These are phyloP conservation scores for Plenodomus biglobosus DNA, from an alignment of 2,329 filamentous ascomycete genomes.

Conservation along the genomic window DNA sequence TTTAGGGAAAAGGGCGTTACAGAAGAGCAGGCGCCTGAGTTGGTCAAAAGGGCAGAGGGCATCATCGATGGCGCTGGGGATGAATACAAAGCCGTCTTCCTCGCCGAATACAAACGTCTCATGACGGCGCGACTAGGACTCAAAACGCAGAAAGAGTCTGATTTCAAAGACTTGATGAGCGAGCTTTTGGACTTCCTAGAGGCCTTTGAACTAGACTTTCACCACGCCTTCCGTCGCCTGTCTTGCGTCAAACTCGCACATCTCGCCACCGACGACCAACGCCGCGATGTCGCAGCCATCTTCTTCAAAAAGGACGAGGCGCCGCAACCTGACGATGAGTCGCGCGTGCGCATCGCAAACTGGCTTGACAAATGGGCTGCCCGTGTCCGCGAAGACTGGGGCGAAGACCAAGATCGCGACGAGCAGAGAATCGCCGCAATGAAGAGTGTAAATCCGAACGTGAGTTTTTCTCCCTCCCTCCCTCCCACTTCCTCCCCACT, in stretches of 20 bases:
- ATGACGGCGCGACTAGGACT: constrained; percentile 82
- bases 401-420: constrained; percentile 57
- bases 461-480: constrained; percentile 34
- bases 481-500: no score
- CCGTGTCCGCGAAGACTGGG: constrained; percentile 77
- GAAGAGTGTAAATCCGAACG: constrained; percentile 85
- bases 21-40: constrained; percentile 66
- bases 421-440: constrained; percentile 68
- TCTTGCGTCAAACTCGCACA: constrained; percentile 64
- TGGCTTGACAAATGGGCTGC: constrained; percentile 82
- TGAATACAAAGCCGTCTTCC: constrained; percentile 85
- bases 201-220: constrained; percentile 83
- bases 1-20: constrained; percentile 74
- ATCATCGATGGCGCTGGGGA: constrained; percentile 79
- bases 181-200: constrained; percentile 80
- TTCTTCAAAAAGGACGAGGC: constrained; percentile 78
- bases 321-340: constrained; percentile 60
- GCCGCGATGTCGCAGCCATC: constrained; percentile 64
- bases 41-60: constrained; percentile 78
- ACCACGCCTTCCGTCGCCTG: constrained; percentile 86
- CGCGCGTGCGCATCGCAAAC: constrained; percentile 65
- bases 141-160: constrained; percentile 65
- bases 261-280: constrained; percentile 64
- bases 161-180: constrained; percentile 82
- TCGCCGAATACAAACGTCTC: constrained; percentile 83